Base-by-base conservation (phyloP, 2,329 filamentous ascomycete genomes). In the Fusarium humuli region DNA sequence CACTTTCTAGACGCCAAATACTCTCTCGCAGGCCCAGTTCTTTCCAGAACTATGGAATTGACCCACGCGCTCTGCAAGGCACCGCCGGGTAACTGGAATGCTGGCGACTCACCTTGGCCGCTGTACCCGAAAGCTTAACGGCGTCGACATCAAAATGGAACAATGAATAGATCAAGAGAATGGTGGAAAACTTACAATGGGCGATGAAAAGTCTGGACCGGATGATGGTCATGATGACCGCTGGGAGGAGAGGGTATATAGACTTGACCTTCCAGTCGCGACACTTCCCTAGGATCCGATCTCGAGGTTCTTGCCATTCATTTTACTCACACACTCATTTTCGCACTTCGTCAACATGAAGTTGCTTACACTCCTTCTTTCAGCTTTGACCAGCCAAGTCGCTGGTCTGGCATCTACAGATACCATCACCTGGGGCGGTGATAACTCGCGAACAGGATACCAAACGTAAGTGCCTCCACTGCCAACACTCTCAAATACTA, bases 351-450 rank as follows among this genome's bases (percentile, higher is more conserved):
- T 53, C 48, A 65, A 20, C 34, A 76, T 75, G 71, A 79, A 75
- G 74, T 45, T 67, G 54, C 54, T 70, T 23, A 67, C 70, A 25
- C 34, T 79, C 59, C 61, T 81, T 57, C 48, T 79, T 56, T 74
- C 79, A 60, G 74, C 77, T 67, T 69, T 83, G 57, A 67, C 74
- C 44, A 75, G 78, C 69, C 69, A 80, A 42, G 77, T 75, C 69
- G 69, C 73, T 60, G 80, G 79, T 48, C 76, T 84, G 16, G 82
- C 73, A 10, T 77, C 75, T n/a, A 86, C 85, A 1, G 85, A 88
- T 64, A 87, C 86, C 60, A 88, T 88, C 66, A 89, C 87, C 29
- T 88, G 86, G 85, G 86, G 86, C 70, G 87, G 87, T 64, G 86
- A 87, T 70, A 87, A 87, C 73, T 82, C 84, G 13, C 79, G 86